phyloP scores from a whole-genome alignment of 352 stramenopile genomes.

The Phytophthora citrophthora region DNA sequence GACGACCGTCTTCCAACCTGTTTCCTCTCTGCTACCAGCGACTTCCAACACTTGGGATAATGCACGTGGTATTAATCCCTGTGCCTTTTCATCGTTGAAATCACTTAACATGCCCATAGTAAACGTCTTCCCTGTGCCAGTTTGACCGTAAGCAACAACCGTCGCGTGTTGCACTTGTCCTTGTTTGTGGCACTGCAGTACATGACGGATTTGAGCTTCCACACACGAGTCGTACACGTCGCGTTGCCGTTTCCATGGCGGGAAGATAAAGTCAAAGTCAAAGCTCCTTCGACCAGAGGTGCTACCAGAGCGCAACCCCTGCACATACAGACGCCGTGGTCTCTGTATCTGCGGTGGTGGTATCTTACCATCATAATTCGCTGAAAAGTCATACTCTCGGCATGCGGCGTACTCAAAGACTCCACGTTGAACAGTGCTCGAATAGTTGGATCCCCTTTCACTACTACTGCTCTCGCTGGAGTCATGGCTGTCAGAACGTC shows the following conservation, averaged over 20 bases:
- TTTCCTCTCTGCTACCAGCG: constrained; percentile 16
- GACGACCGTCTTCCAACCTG: constrained; percentile 8
- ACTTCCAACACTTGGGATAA: constrained; percentile 58
- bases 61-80: constrained; percentile 72
- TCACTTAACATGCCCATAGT: constrained; percentile 76
- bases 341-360: constrained; percentile 30
- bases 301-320: constrained; percentile 9
- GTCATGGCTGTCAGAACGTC: background rate
- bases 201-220: constrained; percentile 41
- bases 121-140: constrained; percentile 78
- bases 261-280: constrained; percentile 72
- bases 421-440: constrained; percentile 23
- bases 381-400: constrained; percentile 10
- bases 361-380: constrained; percentile 19
- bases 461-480: constrained; percentile 20
- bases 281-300: constrained; percentile 48
- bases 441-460: constrained; percentile 13
- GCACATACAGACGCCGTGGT: constrained; percentile 33
- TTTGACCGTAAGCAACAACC: constrained; percentile 75
- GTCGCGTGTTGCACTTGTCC: constrained; percentile 44
- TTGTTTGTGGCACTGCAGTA: constrained; percentile 40
- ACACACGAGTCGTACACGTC: constrained; percentile 61
- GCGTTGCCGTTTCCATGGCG: constrained; percentile 51
- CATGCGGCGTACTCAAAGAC: constrained; percentile 37
- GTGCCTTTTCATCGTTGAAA: constrained; percentile 33